Evolutionary conservation across 768 basidiomycete species (phyloP).

Genomic region (Amyloporia xantha): DNA sequence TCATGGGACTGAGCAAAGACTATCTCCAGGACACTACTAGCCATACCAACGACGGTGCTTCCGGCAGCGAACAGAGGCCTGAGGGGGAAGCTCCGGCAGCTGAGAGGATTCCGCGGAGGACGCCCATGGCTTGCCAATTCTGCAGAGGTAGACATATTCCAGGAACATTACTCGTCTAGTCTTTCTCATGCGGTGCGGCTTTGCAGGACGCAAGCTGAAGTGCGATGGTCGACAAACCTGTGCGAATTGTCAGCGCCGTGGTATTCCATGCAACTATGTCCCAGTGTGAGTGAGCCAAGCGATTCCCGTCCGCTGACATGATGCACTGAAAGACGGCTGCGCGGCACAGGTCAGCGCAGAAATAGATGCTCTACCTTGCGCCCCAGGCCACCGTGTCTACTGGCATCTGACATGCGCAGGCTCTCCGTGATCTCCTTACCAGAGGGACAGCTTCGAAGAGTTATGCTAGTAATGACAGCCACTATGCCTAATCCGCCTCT

Average conservation of each 20-base stretch:
- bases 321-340: background rate
- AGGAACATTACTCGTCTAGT: background rate
- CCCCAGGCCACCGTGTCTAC: background rate
- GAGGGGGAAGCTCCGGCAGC: background rate
- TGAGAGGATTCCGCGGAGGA: slow-evolving; percentile 32
- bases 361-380: slow-evolving; percentile 1
- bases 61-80: background rate
- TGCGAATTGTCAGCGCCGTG: slow-evolving; percentile 56
- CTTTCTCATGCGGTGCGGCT: slow-evolving; percentile 1
- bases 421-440: background rate
- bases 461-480: background rate
- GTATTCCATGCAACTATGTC: slow-evolving; percentile 49
- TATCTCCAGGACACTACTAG: background rate
- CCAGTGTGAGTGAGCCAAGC: slow-evolving; percentile 49
- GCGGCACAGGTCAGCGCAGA: slow-evolving; percentile 8
- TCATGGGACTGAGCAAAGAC: no score
- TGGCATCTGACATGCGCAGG: slow-evolving; percentile 4
- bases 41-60: background rate
- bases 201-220: slow-evolving; percentile 60
- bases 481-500: background rate
- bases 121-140: slow-evolving; percentile 69
- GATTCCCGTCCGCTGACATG: background rate
- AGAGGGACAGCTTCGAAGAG: background rate
- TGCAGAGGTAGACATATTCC: slow-evolving; percentile 45
- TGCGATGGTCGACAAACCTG: slow-evolving; percentile 68